phyloP scores from a whole-genome alignment of 2,329 filamentous ascomycete genomes.

The Grosmannia serpens region DNA sequence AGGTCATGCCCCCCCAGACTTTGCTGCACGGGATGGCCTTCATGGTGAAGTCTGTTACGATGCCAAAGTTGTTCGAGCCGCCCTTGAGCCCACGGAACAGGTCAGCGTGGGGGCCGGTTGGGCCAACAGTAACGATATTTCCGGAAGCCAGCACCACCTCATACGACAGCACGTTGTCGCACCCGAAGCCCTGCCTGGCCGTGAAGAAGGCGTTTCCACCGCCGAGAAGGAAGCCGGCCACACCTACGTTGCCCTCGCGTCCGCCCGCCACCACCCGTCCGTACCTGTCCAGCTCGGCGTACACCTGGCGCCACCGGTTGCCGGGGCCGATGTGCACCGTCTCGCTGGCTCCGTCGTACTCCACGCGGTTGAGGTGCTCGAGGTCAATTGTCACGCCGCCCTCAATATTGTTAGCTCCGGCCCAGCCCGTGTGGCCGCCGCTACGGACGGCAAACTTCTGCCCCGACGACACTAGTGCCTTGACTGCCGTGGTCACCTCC shows the following conservation, averaged over 20 bases:
- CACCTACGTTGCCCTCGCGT: constrained; percentile 21
- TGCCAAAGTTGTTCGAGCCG: constrained; percentile 30
- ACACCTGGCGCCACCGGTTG: constrained; percentile 25
- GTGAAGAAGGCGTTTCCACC: constrained; percentile 23
- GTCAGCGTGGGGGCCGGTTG: constrained; percentile 22
- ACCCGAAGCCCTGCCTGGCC: constrained; percentile 21
- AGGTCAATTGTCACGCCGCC: constrained; percentile 27
- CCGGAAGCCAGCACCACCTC: constrained; percentile 29
- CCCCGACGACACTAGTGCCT: constrained; percentile 15
- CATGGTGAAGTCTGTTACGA: constrained; percentile 14
- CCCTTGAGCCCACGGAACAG: constrained; percentile 29
- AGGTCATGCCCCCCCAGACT: constrained; percentile 7
- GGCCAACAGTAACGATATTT: constrained; percentile 21
- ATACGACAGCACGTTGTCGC: constrained; percentile 24
- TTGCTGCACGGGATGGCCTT: background rate
- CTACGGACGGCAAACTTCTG: constrained; percentile 24
- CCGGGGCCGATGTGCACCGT: constrained; percentile 24
- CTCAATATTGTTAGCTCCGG: constrained; percentile 22
- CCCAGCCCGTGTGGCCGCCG: constrained; percentile 24
- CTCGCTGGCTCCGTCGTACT: constrained; percentile 18
- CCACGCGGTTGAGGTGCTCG: constrained; percentile 18
- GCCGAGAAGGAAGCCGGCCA: constrained; percentile 22
- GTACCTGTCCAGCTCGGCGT: constrained; percentile 20
- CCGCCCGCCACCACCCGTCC: constrained; percentile 23
- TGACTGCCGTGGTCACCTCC: background rate